These are phyloP conservation scores for Sorghum bicolor DNA, from an alignment of 176 grass and related monocot species.

Conservation along the genomic window Sorghum_bicolor_NCBIv3 NC_012872.2:55758501-55759000, in stretches of 20 bases:
- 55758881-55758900: background rate
- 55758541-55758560: background rate
- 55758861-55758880: background rate
- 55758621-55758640: background rate
- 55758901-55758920: background rate
- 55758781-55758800: background rate
- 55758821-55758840: background rate
- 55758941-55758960: background rate
- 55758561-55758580: background rate
- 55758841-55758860: background rate
- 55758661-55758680: background rate
- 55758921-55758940: background rate
- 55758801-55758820: background rate
- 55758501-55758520: background rate
- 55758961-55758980: background rate
- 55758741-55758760: background rate
- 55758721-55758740: background rate
- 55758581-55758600: background rate
- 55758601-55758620: background rate
- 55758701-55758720: background rate
- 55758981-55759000: constrained; percentile 5
- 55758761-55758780: background rate
- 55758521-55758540: background rate
- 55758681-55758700: background rate
- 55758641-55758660: background rate